A percentile compares a stretch with the other conserved stretches of the same genome.
Conservation (phyloP, 441 rosid species). For the Populus tomentosa region DNA sequence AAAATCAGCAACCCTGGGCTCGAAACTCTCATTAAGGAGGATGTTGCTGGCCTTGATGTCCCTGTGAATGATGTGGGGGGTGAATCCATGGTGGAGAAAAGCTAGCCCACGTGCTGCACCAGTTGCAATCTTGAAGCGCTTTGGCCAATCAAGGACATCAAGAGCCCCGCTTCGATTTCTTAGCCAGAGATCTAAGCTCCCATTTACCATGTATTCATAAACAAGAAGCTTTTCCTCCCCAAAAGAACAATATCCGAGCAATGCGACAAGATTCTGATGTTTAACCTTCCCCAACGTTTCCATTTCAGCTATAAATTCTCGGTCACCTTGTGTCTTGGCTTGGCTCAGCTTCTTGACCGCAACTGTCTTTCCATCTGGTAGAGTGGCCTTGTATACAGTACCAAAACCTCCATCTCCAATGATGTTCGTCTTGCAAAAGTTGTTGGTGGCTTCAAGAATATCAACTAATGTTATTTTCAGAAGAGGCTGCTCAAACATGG, state of each 20-base stretch:
- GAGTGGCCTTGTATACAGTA: constrained; percentile 74
- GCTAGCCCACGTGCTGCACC: constrained; percentile 87
- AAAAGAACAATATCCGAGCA: constrained; percentile 79
- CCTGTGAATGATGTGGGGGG: constrained; percentile 88
- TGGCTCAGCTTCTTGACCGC: constrained; percentile 90
- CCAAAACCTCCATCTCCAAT: constrained; percentile 95
- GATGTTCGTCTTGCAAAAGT: constrained; percentile 75
- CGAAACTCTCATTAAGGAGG: constrained; percentile 62
- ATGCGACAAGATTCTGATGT: constrained; percentile 78
- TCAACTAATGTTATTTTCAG: constrained; percentile 64
- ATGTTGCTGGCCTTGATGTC: constrained; percentile 80
- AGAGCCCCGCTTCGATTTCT: constrained; percentile 62
- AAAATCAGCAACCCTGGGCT: constrained; percentile 71
- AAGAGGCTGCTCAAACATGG: constrained; percentile 88
- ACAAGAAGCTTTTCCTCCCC: constrained; percentile 88
- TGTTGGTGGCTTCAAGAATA: constrained; percentile 72
- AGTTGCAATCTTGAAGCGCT: constrained; percentile 62
- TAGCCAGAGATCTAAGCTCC: constrained; percentile 85
- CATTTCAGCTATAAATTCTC: constrained; percentile 32
- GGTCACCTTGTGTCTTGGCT: constrained; percentile 76
- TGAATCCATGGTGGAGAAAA: constrained; percentile 82
- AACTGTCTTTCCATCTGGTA: constrained; percentile 54
- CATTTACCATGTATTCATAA: constrained; percentile 90
- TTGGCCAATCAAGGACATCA: constrained; percentile 70
- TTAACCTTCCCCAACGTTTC: constrained; percentile 93